Evolutionary conservation across 805 yeast species (phyloP), one percentile per base, ranked within the genome.

Genomic region (Barnettozyma botsteinii): DNA sequence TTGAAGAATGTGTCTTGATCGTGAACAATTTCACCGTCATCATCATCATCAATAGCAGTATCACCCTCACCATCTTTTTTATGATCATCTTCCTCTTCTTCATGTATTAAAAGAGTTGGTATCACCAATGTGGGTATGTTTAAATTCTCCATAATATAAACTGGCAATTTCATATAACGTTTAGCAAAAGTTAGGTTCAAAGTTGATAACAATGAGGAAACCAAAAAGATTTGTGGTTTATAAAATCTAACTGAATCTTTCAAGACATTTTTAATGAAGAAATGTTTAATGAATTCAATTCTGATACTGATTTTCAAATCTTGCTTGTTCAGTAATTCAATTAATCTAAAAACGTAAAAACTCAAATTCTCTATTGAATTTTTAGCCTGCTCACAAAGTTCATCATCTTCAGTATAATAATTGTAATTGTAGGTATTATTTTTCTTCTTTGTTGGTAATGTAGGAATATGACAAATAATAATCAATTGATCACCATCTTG

Each of bases 401-500:
- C 40, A 14, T 45, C 48, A 4, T 50, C 47, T 15, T 45, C n/a
- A n/a, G n/a, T n/a, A n/a, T n/a, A n/a, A n/a, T n/a, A n/a, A n/a
- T n/a, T n/a, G n/a, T n/a, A n/a, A n/a, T n/a, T n/a, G n/a, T n/a
- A n/a, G n/a, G n/a, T n/a, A n/a, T n/a, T n/a, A n/a, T n/a, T n/a
- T n/a, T n/a, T n/a, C n/a, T n/a, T n/a, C n/a, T n/a, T n/a, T n/a
- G n/a, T n/a, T n/a, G n/a, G n/a, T n/a, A n/a, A 7, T 18, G 11
- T 47, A 14, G 58, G 58, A 8, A 52, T 37, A 22, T 51, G 53
- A 12, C 46, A 34, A 7, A 49, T 31, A 3, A 55, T 26, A 7
- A 47, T 35, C 26, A 55, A 27, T n/a, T 51, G 50, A 25, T 55
- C 60, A 31, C 60, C 60, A 41, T 54, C 51, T 31, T 42, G 23